Base-by-base conservation (phyloP, 192 early-diverging fungal genomes). In the Rhizophlyctis rosea region DNA sequence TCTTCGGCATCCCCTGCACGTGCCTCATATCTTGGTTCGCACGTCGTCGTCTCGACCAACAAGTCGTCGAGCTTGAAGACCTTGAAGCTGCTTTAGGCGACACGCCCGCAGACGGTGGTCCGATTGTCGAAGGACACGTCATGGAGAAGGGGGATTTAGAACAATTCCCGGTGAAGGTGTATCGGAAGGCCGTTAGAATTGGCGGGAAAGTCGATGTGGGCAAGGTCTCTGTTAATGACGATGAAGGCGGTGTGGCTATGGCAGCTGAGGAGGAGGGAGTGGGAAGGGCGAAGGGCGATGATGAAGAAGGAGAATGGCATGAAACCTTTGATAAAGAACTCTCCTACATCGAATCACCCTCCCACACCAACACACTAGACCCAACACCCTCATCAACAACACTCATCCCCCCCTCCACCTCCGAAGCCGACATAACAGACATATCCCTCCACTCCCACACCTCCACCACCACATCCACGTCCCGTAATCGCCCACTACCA, bases 1-100 rank as follows among this genome's bases (percentile, higher is more conserved):
- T 67, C 3, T 34, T 67, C 27, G 65, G 57, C 44, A 59, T 67
- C 5, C 65, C 65, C 16, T 67, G 57, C 57, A 56, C 65, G 2
- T 67, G 65, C 36, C 34, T 67, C 24, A 54, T 67, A n/a, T 67
- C 65, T 9, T 67, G 32, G 16, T 67, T 56, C 57, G 65, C 65
- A 3, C 56, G 57, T 3, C 57, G 65, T 4, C 65, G 57, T 33
- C 29, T 44, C 39, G 39, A 44, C 7, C 39, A 44, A 44, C 39
- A 44, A 18, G 39, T 44, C 18, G 18, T 18, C 9, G 39, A 44
- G 7, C 18, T 67, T 9, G 34, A 30, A 4, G 21, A n/a, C 51
- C 29, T 1, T 16, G 23, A 21, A 52, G 4, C 18, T 16, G 5
- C 34, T 29, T 0, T 11, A 18, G 28, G 18, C 1, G 62, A 64